Conservation (phyloP, 176 grass and related monocot genomes). For the Carex kokanica region DNA sequence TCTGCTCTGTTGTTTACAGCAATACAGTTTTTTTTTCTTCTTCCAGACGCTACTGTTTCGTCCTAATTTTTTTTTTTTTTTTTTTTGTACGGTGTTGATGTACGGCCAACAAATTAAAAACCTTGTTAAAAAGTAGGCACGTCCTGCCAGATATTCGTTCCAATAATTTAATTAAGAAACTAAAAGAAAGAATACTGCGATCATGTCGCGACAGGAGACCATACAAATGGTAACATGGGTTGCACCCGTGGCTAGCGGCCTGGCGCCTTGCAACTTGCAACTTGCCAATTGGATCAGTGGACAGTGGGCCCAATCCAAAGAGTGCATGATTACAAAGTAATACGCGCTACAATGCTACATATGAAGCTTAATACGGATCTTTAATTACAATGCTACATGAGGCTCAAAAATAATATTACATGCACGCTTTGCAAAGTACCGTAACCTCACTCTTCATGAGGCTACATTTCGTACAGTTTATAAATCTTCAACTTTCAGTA, state of each 20-base stretch:
- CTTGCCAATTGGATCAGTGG: not conserved
- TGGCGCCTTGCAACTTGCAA: not conserved
- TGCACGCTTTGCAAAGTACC: too few relatives aligned
- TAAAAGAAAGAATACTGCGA: not conserved
- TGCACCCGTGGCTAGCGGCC: not conserved
- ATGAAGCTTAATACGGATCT: too few relatives aligned
- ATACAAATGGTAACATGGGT: conserved; percentile 19
- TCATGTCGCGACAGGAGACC: not conserved
- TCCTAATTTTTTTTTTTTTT: too few relatives aligned
- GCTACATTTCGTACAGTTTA: not conserved
- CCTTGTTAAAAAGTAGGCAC: not conserved
- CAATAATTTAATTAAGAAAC: not conserved
- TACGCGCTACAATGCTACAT: too few relatives aligned
- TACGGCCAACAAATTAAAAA: not conserved
- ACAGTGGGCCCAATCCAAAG: not conserved
- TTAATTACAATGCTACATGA: too few relatives aligned
- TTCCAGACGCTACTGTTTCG: too few relatives aligned
- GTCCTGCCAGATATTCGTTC: not conserved
- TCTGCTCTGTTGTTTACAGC: too few relatives aligned
- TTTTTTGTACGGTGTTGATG: not conserved
- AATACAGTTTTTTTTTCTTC: too few relatives aligned
- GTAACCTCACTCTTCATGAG: too few relatives aligned
- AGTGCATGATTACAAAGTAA: not conserved
- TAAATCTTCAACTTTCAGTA: not conserved
- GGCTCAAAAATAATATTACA: too few relatives aligned